These are phyloP conservation scores for rapeseed (Brassica napus) DNA, from an alignment of 345 rosid species.

Conservation along the genomic window Da-Ae NC_063446.1:21503001-21503500, in stretches of 20 bases:
- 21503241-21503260: not conserved
- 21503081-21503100: not conserved
- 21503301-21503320: not conserved
- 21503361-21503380: not conserved
- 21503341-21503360: constrained; percentile 1
- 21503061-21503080: not conserved
- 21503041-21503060: no score
- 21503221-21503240: not conserved
- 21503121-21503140: not conserved
- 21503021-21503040: not conserved
- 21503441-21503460: not conserved
- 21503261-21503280: not conserved
- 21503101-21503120: not conserved
- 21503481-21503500: not conserved
- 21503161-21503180: not conserved
- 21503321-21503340: constrained; percentile 18
- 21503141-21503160: no score
- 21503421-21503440: no score
- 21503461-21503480: not conserved
- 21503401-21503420: not conserved
- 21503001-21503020: not conserved
- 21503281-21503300: not conserved
- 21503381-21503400: constrained; percentile 2
- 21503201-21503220: not conserved
- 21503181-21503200: not conserved